Conservation (phyloP, 352 stramenopile genomes). For the Phytophthora aleatoria region DNA sequence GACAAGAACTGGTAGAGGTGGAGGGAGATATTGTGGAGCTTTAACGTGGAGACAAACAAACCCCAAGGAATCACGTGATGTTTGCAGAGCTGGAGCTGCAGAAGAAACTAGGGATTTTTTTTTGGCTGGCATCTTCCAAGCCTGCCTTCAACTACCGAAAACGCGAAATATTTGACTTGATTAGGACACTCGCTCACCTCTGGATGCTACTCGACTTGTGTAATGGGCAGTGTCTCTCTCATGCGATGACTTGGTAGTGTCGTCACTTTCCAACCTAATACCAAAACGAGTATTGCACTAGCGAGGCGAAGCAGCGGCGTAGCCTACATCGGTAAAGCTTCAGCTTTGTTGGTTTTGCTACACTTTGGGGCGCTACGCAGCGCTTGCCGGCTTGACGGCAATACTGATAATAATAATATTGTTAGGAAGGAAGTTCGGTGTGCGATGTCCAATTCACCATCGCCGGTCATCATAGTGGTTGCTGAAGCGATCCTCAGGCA, state of each 20-base stretch:
- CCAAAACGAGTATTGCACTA: slow-evolving; percentile 39
- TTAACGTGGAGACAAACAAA: slow-evolving; percentile 13
- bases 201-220: background rate
- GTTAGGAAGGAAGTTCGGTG: slow-evolving; percentile 33
- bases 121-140: background rate
- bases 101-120: slow-evolving; percentile 2
- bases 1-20: slow-evolving; percentile 56
- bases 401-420: slow-evolving; percentile 53
- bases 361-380: slow-evolving; percentile 33
- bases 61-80: slow-evolving; percentile 23
- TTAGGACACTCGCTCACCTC: slow-evolving; percentile 24
- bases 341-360: slow-evolving; percentile 41
- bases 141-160: slow-evolving; percentile 16
- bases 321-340: slow-evolving; percentile 38
- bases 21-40: slow-evolving; percentile 71
- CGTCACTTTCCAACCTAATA: slow-evolving; percentile 32
- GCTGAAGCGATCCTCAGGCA: slow-evolving; percentile 39
- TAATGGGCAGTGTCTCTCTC: background rate
- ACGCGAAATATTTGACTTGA: slow-evolving; percentile 35
- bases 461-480: slow-evolving; percentile 35
- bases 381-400: slow-evolving; percentile 33
- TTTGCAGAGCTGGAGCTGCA: slow-evolving; percentile 4
- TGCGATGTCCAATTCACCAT: slow-evolving; percentile 30
- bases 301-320: slow-evolving; percentile 33
- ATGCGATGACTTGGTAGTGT: background rate